Evolutionary conservation across 768 basidiomycete genomes (phyloP).

Genomic region (Boletus subcaerulescens): DNA sequence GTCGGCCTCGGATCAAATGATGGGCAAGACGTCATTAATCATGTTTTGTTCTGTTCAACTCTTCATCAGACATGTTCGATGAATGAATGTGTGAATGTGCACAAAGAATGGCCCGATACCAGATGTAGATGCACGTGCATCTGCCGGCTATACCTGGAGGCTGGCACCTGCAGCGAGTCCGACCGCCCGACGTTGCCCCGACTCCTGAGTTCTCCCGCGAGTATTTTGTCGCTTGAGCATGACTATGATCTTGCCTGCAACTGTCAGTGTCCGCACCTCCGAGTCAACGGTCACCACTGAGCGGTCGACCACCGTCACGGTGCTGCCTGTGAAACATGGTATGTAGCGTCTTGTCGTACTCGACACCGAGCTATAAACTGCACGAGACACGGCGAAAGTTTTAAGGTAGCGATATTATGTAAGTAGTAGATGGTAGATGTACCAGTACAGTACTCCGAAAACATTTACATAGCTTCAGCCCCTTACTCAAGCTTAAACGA

Average conservation of each 20-base stretch:
- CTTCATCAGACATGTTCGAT: no score
- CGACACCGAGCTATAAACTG: no score
- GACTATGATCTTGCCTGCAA: neutral
- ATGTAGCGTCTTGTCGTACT: neutral
- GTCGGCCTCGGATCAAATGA: conserved; percentile 5
- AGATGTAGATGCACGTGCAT: neutral
- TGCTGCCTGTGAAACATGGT: conserved; percentile 28
- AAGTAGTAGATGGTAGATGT: neutral
- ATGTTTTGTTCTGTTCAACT: no score
- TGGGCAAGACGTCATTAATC: neutral
- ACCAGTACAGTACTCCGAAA: neutral
- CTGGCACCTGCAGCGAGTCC: no score
- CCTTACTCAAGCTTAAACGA: neutral
- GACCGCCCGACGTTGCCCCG: neutral
- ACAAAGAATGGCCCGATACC: neutral
- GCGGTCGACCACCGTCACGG: no score
- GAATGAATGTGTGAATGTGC: neutral
- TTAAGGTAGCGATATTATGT: neutral
- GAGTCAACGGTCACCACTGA: no score
- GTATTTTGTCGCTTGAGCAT: no score
- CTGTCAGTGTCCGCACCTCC: no score
- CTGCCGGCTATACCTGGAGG: no score
- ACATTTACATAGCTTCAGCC: neutral
- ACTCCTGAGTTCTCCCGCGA: no score
- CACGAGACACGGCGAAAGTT: neutral